Base-by-base conservation (phyloP, 2,329 filamentous ascomycete species). In the Talaromyces sp. region DNA sequence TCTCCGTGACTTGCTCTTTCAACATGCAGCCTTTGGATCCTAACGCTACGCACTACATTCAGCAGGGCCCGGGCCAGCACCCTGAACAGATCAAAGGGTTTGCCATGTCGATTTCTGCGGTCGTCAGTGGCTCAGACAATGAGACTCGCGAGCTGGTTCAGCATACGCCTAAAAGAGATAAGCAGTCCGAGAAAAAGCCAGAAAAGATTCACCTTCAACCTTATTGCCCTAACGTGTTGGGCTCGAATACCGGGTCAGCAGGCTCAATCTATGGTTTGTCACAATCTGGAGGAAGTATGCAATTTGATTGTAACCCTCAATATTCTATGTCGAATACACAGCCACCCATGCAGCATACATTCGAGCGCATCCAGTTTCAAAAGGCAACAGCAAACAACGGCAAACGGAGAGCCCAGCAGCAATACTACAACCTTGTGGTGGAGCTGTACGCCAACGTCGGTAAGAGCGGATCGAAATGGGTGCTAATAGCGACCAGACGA, bases 361-460 rank as follows among this genome's bases (percentile, higher is more conserved):
- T 96, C 71, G 92, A 96, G 72, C 87, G 93, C 11, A 95, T 96
- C 57, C 92, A 96, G 69, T 97, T 96, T 83, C 96, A 96, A 74
- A 91, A 91, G 66, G 92, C 93, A 1, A 96, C 92, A 0, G 91
- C 92, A 27, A 97, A 96, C 78, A 97, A 97, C 67, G 92, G 92
- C 54, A 96, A 96, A 74, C 84, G 93, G 67, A 83, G 93, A 61
- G 92, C 92, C 1, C 91, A 92, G 19, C 92, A 97, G 71, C 93
- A 96, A 69, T 96, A 92, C 74, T 96, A 96, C 70, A 91, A 95
- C 69, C 82, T 97, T n/a, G 85, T 96, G 53, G 88, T 96, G 4
- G 92, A 96, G 72, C 84, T 96, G 1, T 91, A 86, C 75, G 91
- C 85, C 8, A 87, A 93, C 65, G 69, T 71, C 25, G 67, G 71